phyloP scores from a whole-genome alignment of 1,284 basidiomycete species.

The Melampsora larici-populina region DNA sequence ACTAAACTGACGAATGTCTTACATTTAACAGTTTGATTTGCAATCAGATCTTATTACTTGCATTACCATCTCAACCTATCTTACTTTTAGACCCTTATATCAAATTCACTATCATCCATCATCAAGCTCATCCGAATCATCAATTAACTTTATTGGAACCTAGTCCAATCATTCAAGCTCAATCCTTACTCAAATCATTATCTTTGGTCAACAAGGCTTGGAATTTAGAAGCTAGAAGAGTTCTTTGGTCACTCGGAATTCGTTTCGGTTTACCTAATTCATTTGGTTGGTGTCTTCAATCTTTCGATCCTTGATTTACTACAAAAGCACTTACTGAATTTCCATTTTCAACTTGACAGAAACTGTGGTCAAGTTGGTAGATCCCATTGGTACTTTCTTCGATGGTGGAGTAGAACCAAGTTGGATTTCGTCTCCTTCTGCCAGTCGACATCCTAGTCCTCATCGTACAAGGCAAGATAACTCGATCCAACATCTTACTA shows the following conservation, averaged over 20 bases:
- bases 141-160: background rate
- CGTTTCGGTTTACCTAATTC: constrained; percentile 30
- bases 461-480: background rate
- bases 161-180: constrained; percentile 25
- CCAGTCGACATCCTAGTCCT: constrained; percentile 33
- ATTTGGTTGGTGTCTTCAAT: background rate
- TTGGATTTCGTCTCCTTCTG: constrained; percentile 17
- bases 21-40: constrained; percentile 17
- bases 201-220: constrained; percentile 10
- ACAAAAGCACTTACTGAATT: background rate
- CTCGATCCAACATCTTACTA: background rate
- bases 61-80: constrained; percentile 16
- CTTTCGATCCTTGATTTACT: background rate
- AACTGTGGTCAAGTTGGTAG: constrained; percentile 35
- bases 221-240: constrained; percentile 27
- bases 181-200: constrained; percentile 15
- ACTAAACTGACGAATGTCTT: background rate
- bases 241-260: constrained; percentile 24
- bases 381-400: constrained; percentile 31
- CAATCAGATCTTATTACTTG: constrained; percentile 7
- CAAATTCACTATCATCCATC: constrained; percentile 2
- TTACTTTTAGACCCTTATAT: constrained; percentile 18
- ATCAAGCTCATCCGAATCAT: no score
- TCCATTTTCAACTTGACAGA: background rate
- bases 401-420: constrained; percentile 17